Evolutionary conservation across 192 early-diverging fungal genomes (phyloP).

Genomic region (Piromyces finnis): DNA sequence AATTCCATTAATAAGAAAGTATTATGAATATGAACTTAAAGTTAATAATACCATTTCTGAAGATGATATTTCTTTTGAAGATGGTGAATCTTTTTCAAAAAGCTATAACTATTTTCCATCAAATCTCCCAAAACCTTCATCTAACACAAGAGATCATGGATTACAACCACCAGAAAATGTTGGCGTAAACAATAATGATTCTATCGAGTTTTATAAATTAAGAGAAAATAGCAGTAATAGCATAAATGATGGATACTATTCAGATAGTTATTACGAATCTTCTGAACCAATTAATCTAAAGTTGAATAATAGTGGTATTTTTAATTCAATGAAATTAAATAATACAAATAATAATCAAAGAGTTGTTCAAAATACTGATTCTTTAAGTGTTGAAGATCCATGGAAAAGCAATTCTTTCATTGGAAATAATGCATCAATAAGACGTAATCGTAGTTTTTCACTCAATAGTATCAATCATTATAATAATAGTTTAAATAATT

Average conservation of each 20-base stretch:
- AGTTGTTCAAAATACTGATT: background rate
- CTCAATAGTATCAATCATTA: background rate
- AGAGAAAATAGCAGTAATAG: background rate
- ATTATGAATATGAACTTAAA: background rate
- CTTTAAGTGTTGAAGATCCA: background rate
- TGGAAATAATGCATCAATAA: background rate
- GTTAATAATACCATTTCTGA: background rate
- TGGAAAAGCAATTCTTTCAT: background rate
- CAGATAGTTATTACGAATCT: background rate
- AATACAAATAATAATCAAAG: background rate
- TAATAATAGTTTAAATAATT: background rate
- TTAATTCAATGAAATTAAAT: background rate
- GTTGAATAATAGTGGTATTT: background rate
- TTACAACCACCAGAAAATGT: background rate
- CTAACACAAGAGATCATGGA: background rate
- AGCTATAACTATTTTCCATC: background rate
- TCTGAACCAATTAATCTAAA: background rate
- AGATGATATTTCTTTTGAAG: background rate
- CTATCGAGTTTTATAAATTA: background rate
- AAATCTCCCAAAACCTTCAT: background rate
- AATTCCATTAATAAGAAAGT: background rate
- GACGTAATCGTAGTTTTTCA: background rate
- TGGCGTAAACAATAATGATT: background rate
- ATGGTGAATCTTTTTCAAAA: background rate
- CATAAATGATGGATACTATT: background rate